Evolutionary conservation across 2,329 filamentous ascomycete species (phyloP).

Genomic region (Leptographium procerum): DNA sequence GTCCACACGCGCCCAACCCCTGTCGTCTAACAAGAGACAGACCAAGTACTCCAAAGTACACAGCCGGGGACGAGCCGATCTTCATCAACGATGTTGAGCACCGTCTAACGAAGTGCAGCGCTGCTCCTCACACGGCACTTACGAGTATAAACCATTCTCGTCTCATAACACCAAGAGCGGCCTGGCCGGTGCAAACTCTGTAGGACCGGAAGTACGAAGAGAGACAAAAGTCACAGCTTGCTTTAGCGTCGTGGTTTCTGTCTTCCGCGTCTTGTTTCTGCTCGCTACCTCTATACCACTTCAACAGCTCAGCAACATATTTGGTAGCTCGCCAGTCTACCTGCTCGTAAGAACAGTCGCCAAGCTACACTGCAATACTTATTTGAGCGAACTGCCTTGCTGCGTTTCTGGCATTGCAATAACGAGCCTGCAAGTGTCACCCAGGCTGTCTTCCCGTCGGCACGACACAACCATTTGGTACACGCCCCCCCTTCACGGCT

Average conservation of each 20-base stretch:
- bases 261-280: neutral
- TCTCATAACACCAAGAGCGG: neutral
- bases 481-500: neutral
- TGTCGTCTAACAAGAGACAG: neutral
- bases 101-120: neutral
- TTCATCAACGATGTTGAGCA: neutral
- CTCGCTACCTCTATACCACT: neutral
- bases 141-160: neutral
- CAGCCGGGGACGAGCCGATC: neutral
- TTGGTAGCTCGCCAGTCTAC: no score
- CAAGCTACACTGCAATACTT: neutral
- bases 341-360: neutral
- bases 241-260: neutral
- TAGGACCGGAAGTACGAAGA: neutral
- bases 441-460: neutral
- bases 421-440: neutral
- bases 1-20: neutral
- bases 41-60: slow-evolving; percentile 3
- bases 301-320: neutral
- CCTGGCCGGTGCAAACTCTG: neutral
- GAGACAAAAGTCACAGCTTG: neutral
- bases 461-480: neutral
- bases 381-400: neutral
- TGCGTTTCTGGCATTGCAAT: neutral
- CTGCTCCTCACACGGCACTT: neutral